phyloP scores from a whole-genome alignment of 2,329 filamentous ascomycete species.

The Colletotrichum kahawae region DNA sequence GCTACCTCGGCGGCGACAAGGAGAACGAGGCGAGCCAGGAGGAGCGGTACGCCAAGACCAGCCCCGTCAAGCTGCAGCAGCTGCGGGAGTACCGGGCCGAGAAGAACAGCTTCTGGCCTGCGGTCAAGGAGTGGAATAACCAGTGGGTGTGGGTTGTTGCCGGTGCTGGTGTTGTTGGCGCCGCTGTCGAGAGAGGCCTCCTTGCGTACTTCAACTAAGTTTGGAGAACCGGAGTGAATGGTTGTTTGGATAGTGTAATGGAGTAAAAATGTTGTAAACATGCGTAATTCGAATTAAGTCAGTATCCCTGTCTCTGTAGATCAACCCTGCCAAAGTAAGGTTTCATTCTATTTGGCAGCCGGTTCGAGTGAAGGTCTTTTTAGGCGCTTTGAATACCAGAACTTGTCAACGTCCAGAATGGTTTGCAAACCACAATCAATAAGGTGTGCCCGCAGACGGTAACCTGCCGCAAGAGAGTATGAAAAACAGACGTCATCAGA shows the following conservation, averaged over 20 bases:
- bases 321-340: no score
- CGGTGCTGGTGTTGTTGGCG: conserved; percentile 52
- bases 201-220: background rate
- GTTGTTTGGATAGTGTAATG: background rate
- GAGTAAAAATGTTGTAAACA: background rate
- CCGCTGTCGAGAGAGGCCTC: conserved; percentile 44
- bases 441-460: background rate
- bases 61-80: conserved; percentile 56
- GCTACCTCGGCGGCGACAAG: conserved; percentile 63
- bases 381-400: background rate
- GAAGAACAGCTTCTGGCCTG: conserved; percentile 67
- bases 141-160: conserved; percentile 61
- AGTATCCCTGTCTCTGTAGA: no score
- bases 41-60: conserved; percentile 54
- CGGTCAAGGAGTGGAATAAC: conserved; percentile 52
- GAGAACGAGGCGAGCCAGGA: conserved; percentile 58
- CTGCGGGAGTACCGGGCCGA: conserved; percentile 55
- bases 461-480: background rate
- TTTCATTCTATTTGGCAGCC: no score
- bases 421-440: background rate
- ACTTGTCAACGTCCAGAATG: background rate
- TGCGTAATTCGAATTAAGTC: background rate
- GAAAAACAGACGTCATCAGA: background rate
- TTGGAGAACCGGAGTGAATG: background rate
- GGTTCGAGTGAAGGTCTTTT: no score